A percentile compares a stretch with the other conserved stretches of the same genome.
phyloP scores from a whole-genome alignment of 257 asterid genomes.

The Handroanthus guayacan region DNA sequence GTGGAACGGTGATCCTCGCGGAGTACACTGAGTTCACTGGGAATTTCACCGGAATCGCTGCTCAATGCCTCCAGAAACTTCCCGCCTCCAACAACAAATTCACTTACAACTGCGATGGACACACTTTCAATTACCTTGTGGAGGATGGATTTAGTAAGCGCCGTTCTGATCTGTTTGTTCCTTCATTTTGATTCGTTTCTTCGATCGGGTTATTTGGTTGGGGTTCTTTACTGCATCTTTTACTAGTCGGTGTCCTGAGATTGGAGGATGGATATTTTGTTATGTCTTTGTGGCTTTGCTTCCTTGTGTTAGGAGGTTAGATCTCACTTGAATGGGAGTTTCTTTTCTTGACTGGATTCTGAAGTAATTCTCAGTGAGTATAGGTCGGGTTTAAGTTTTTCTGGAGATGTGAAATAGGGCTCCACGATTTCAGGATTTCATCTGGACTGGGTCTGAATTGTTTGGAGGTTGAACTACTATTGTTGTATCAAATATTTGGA shows the following conservation, averaged over 20 bases:
- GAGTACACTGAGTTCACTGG: conserved; percentile 60
- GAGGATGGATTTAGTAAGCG: conserved; percentile 59
- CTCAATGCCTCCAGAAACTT: conserved; percentile 59
- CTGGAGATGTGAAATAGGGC: not conserved
- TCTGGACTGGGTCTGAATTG: conserved; percentile 5
- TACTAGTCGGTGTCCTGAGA: conserved; percentile 1
- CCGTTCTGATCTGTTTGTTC: conserved; percentile 30
- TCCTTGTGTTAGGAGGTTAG: conserved; percentile 18
- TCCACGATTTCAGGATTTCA: not conserved
- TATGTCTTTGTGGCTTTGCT: not conserved
- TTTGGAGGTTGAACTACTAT: not conserved
- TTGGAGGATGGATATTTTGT: not conserved
- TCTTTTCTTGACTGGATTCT: not conserved
- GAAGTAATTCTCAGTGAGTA: not conserved
- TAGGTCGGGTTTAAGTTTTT: conserved; percentile 19
- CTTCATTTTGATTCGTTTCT: conserved; percentile 6
- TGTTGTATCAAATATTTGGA: not conserved
- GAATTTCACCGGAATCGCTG: conserved; percentile 54
- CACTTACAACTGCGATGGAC: conserved; percentile 60
- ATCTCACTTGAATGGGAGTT: conserved; percentile 18
- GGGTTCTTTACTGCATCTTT: conserved; percentile 7
- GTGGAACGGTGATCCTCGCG: conserved; percentile 56
- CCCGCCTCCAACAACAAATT: conserved; percentile 60
- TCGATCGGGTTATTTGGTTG: conserved; percentile 11
- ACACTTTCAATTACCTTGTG: conserved; percentile 58